Base-by-base conservation (phyloP, 1,139 yeast genomes). In the Sugiyamaella xylanicola region DNA sequence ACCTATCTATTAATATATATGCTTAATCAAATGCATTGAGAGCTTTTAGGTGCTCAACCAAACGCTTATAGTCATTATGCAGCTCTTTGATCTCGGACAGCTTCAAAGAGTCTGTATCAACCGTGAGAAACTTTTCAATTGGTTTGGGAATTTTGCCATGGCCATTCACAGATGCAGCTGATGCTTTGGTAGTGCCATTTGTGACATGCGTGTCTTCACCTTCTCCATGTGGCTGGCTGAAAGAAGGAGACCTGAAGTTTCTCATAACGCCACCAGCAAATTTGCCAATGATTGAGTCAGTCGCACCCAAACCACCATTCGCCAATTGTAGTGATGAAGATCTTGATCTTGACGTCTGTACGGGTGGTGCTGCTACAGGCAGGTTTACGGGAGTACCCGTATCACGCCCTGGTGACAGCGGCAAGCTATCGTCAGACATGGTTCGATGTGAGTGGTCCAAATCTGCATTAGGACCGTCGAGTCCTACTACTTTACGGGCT, bases 51-150 rank as follows among this genome's bases (percentile, higher is more conserved):
- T 63, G 63, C 47, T 59, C 59, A 41, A 63, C 74, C 42, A 74
- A 60, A 16, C 74, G 64, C 52, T 68, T 70, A 59, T 75, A 75
- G 50, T 75, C 78, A 2, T 62, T 59, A 47, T 72, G 69, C 36
- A 75, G 64, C 29, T 62, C 67, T 39, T 62, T 65, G 25, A 75
- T 63, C 20, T 75, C 78, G 1, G 65, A 63, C 17, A 73, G 42
- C 15, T 67, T 70, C 20, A 75, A 62, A 21, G 62, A 58, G 17
- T 68, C 70, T 7, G 68, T 63, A 35, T 67, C 68, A 3, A 61
- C 54, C 13, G 57, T 46, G 25, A 68, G 45, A 21, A 72, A 59
- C n/a, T 64, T 57, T 11, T 61, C 66, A 29, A 64, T 50, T 19
- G 70, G 70, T 20, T 58, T 60, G 19, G 56, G 51, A 41, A 60